Evolutionary conservation across 108 stramenopile species (phyloP).

Genomic region (Discostella pseudostelligera): DNA sequence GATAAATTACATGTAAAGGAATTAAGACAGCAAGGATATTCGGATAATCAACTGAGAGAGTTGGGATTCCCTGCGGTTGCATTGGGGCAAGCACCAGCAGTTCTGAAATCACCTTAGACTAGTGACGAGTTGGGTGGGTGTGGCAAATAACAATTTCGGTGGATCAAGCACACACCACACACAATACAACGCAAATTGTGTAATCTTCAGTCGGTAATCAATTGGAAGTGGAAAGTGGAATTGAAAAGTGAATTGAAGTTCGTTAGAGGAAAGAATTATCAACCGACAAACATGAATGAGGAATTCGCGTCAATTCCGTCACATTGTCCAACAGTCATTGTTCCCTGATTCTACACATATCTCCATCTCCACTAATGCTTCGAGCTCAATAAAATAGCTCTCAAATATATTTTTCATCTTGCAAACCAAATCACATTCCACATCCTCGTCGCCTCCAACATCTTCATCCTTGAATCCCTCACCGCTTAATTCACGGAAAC

Average conservation of each 20-base stretch:
- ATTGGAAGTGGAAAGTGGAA: too few relatives aligned
- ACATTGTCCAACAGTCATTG: too few relatives aligned
- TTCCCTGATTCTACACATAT: constrained; percentile 6
- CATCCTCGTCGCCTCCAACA: constrained; percentile 11
- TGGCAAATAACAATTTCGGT: too few relatives aligned
- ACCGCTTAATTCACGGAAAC: constrained; percentile 38
- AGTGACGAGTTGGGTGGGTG: neutral
- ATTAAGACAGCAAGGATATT: constrained; percentile 76
- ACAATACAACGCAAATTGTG: neutral
- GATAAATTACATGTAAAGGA: constrained; percentile 80
- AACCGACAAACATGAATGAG: too few relatives aligned
- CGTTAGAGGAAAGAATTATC: too few relatives aligned
- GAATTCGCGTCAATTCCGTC: too few relatives aligned
- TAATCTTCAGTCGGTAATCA: constrained; percentile 8
- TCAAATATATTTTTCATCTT: constrained; percentile 17
- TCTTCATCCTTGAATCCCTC: constrained; percentile 41
- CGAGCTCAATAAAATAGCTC: constrained; percentile 10
- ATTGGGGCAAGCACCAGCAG: constrained; percentile 39
- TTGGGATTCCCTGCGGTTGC: constrained; percentile 74
- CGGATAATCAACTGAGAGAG: constrained; percentile 84
- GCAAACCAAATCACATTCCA: constrained; percentile 27
- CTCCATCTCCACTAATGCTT: constrained; percentile 16
- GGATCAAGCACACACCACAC: too few relatives aligned
- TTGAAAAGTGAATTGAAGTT: too few relatives aligned
- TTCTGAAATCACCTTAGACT: constrained; percentile 33